Conservation (phyloP, 2,329 filamentous ascomycete genomes). For the Nectriaceae sp. region DNA sequence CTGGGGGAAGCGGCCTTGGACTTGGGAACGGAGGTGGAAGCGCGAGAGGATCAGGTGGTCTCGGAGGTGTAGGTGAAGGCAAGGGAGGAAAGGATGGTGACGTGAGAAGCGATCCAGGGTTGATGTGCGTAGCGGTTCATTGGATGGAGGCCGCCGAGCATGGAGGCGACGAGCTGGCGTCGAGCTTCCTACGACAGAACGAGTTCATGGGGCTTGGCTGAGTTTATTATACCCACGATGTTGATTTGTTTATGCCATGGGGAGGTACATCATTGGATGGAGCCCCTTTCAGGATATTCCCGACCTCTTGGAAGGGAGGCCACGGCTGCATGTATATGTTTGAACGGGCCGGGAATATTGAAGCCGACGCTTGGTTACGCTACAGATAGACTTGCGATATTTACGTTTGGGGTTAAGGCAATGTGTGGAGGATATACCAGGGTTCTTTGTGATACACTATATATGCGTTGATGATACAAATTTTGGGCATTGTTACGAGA, state of each 20-base stretch:
- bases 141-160: conserved; percentile 92
- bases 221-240: conserved; percentile 29
- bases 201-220: conserved; percentile 41
- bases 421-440: conserved; percentile 26
- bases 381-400: conserved; percentile 4
- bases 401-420: background rate
- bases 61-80: conserved; percentile 23
- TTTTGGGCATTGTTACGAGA: too few relatives aligned
- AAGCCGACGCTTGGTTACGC: too few relatives aligned
- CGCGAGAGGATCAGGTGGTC: conserved; percentile 22
- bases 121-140: conserved; percentile 93
- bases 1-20: conserved; percentile 21
- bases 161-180: conserved; percentile 84
- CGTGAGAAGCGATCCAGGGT: conserved; percentile 74
- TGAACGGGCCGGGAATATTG: too few relatives aligned
- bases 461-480: conserved; percentile 8
- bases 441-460: conserved; percentile 10
- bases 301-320: background rate
- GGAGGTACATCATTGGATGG: background rate
- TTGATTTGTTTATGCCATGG: conserved; percentile 9
- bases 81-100: conserved; percentile 43
- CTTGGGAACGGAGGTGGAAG: conserved; percentile 26
- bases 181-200: conserved; percentile 75
- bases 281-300: background rate
- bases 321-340: too few relatives aligned